Percentiles rank a stretch among this genome's conserved stretches.
phyloP scores from a whole-genome alignment of 192 early-diverging fungal genomes.

The Powellomyces hirtus region DNA sequence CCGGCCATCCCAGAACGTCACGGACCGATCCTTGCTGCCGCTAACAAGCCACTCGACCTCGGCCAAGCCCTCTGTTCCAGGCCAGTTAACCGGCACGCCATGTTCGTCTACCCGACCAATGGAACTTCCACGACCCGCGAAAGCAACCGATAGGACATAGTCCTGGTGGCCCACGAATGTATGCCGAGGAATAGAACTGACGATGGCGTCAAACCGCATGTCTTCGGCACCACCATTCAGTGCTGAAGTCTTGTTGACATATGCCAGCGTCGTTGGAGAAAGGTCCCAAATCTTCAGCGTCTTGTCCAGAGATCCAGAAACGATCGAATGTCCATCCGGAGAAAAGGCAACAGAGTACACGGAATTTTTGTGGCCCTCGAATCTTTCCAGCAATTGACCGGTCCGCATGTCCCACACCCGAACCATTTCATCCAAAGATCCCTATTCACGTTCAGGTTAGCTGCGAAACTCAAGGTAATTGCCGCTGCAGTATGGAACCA shows the following conservation, averaged over 20 bases:
- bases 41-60: constrained; percentile 90
- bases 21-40: constrained; percentile 86
- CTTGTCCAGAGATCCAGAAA: constrained; percentile 90
- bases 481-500: not conserved
- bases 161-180: constrained; percentile 77
- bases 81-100: constrained; percentile 24
- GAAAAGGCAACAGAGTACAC: constrained; percentile 96
- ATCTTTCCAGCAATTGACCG: constrained; percentile 77
- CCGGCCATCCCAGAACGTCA: constrained; percentile 93
- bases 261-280: constrained; percentile 19
- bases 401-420: constrained; percentile 87
- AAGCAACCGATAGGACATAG: constrained; percentile 95
- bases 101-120: constrained; percentile 38
- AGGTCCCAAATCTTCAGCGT: constrained; percentile 93
- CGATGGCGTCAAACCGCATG: constrained; percentile 9
- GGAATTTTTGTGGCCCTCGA: constrained; percentile 93
- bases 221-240: not conserved
- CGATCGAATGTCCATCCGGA: constrained; percentile 86
- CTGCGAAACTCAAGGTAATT: not conserved
- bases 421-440: constrained; percentile 89
- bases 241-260: constrained; percentile 1
- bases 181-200: constrained; percentile 47
- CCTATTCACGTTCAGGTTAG: constrained; percentile 35
- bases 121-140: constrained; percentile 31
- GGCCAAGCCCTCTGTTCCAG: constrained; percentile 40